A percentile compares a stretch with the other conserved stretches of the same genome.
Evolutionary conservation across 2,329 filamentous ascomycete species (phyloP).

Genomic region (Paraphoma sp.): DNA sequence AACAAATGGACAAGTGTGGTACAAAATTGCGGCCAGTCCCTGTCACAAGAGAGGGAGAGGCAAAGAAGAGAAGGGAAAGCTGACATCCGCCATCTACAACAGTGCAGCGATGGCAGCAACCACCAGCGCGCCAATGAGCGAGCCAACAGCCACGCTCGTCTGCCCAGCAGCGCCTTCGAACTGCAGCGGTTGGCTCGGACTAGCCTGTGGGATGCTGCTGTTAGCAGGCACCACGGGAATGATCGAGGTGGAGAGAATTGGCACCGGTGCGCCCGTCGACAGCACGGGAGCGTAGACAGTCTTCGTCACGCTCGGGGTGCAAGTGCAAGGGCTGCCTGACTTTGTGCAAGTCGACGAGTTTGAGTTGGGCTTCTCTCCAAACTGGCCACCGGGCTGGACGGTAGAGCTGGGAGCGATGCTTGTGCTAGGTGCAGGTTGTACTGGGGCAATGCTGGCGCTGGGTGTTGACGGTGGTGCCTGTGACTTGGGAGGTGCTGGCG

Average conservation of each 20-base stretch:
- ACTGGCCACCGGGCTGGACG: slow-evolving; percentile 17
- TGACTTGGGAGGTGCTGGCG: slow-evolving; percentile 3
- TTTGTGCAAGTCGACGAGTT: slow-evolving; percentile 11
- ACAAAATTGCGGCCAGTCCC: neutral
- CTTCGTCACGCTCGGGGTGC: slow-evolving; percentile 27
- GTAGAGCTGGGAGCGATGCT: slow-evolving; percentile 8
- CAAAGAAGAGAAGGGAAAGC: slow-evolving; percentile 12
- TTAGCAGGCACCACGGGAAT: slow-evolving; percentile 27
- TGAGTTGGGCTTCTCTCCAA: slow-evolving; percentile 11
- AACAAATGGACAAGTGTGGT: slow-evolving; percentile 19
- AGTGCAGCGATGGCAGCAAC: slow-evolving; percentile 27
- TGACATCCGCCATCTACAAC: slow-evolving; percentile 19
- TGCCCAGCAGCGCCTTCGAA: slow-evolving; percentile 35
- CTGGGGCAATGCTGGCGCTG: slow-evolving; percentile 7
- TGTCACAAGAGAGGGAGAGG: slow-evolving; percentile 1
- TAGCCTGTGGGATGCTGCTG: slow-evolving; percentile 20
- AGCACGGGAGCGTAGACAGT: slow-evolving; percentile 30
- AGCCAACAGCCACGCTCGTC: slow-evolving; percentile 19
- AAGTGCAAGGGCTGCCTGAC: slow-evolving; percentile 10
- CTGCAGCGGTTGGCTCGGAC: slow-evolving; percentile 16
- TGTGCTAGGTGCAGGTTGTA: slow-evolving; percentile 7
- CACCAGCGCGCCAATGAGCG: slow-evolving; percentile 24
- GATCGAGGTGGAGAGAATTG: slow-evolving; percentile 15
- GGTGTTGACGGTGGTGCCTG: slow-evolving; percentile 7
- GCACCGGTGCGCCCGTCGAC: slow-evolving; percentile 15